phyloP scores from a whole-genome alignment of 768 basidiomycete genomes.

The Lentinula lateritia region DNA sequence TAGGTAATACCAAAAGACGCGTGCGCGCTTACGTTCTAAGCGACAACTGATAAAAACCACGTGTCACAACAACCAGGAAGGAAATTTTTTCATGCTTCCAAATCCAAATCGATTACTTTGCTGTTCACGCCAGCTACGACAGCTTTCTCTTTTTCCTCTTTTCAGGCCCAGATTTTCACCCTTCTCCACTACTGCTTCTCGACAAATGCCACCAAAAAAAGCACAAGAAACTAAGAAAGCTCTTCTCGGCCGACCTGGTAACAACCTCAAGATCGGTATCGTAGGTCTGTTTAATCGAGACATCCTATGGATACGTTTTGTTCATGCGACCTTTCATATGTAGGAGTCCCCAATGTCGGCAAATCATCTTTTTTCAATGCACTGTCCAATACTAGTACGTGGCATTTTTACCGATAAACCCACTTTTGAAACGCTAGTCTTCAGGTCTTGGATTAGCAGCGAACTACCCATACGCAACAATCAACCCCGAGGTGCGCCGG shows the following conservation, averaged over 20 bases:
- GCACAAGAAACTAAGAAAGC: constrained; percentile 77
- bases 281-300: constrained; percentile 65
- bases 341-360: constrained; percentile 93
- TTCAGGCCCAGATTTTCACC: constrained; percentile 12
- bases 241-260: constrained; percentile 85
- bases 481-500: constrained; percentile 67
- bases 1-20: background rate
- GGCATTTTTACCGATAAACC: background rate
- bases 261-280: constrained; percentile 98
- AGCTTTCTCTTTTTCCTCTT: background rate
- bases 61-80: background rate
- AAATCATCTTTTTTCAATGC: constrained; percentile 99
- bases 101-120: constrained; percentile 1
- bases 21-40: background rate
- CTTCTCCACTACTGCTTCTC: constrained; percentile 31
- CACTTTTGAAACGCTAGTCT: constrained; percentile 6
- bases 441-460: constrained; percentile 88
- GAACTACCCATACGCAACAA: constrained; percentile 95
- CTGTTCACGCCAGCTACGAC: background rate
- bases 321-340: constrained; percentile 13
- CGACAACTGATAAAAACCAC: background rate
- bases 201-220: constrained; percentile 91
- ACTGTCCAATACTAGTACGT: constrained; percentile 82
- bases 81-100: background rate
- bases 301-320: constrained; percentile 11